Evolutionary conservation across 441 rosid genomes (phyloP).

Genomic region (Adansonia grandidieri): DNA sequence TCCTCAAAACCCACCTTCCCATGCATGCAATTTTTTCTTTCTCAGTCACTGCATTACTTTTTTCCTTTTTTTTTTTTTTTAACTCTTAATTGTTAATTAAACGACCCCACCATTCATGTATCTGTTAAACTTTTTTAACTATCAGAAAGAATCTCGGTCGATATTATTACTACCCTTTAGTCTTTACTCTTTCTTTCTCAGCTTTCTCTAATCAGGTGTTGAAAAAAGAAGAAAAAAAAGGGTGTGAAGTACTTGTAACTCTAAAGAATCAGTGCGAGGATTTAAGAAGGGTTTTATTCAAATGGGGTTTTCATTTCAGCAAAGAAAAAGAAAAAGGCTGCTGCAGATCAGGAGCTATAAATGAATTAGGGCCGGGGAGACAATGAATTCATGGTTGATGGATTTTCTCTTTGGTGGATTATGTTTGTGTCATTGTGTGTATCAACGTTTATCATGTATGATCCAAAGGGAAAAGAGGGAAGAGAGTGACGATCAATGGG

Average conservation of each 20-base stretch:
- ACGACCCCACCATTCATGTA: constrained; percentile 8
- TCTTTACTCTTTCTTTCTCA: not conserved
- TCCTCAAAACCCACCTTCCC: constrained; percentile 30
- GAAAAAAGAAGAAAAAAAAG: not conserved
- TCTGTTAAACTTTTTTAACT: constrained; percentile 7
- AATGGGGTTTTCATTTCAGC: not conserved
- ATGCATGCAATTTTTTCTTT: not conserved
- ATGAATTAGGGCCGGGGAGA: not conserved
- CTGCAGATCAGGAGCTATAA: not conserved
- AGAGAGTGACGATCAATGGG: not conserved
- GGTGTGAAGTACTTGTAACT: not conserved
- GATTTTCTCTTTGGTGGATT: not conserved
- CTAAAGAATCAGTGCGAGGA: too few relatives aligned
- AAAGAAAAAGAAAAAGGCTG: not conserved
- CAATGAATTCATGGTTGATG: not conserved
- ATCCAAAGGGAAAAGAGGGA: not conserved
- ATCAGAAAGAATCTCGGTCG: constrained; percentile 21
- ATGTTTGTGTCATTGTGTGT: not conserved
- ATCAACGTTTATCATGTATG: not conserved
- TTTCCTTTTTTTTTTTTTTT: too few relatives aligned
- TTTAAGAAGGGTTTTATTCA: not conserved
- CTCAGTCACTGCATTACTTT: not conserved
- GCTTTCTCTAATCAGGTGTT: not conserved
- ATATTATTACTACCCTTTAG: not conserved
- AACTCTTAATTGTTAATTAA: not conserved